Evolutionary conservation across 768 basidiomycete genomes (phyloP).

Genomic region (Boletus rubropictus): DNA sequence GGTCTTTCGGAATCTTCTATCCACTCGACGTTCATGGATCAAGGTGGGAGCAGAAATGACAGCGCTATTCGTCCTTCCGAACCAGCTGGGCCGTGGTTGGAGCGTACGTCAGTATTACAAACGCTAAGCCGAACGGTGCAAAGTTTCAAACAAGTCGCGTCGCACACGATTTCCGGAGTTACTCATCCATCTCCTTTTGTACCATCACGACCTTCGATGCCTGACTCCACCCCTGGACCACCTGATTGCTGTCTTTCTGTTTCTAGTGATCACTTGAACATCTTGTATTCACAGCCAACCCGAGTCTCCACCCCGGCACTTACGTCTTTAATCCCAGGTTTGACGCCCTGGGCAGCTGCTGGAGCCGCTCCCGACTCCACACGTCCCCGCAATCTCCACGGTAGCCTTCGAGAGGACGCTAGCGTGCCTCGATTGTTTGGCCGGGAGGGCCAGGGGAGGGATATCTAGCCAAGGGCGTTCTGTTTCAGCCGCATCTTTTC

Average conservation of each 20-base stretch:
- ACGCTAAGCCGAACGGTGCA: slow-evolving; percentile 51
- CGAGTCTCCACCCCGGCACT: slow-evolving; percentile 21
- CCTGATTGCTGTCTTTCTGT: slow-evolving; percentile 1
- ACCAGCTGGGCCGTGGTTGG: slow-evolving; percentile 30
- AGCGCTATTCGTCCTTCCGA: not conserved
- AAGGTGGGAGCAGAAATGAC: slow-evolving; percentile 34
- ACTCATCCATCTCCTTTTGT: slow-evolving; percentile 3
- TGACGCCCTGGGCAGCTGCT: slow-evolving; percentile 33
- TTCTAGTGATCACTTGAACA: slow-evolving; percentile 4
- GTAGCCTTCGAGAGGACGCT: slow-evolving; percentile 15
- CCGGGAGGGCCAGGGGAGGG: slow-evolving; percentile 23
- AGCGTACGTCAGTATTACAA: slow-evolving; percentile 46
- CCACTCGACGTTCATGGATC: slow-evolving; percentile 71
- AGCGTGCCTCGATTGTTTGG: slow-evolving; percentile 23
- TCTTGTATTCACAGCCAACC: slow-evolving; percentile 16
- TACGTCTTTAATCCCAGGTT: slow-evolving; percentile 28
- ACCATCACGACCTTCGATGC: slow-evolving; percentile 6
- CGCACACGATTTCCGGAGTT: slow-evolving; percentile 26
- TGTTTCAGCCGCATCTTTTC: not conserved
- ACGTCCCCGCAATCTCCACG: slow-evolving; percentile 5
- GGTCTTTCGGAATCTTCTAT: slow-evolving; percentile 92
- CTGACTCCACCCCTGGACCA: slow-evolving; percentile 4
- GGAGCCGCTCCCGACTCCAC: slow-evolving; percentile 20
- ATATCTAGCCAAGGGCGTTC: slow-evolving; percentile 15
- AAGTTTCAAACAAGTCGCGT: slow-evolving; percentile 37